Percentiles rank a stretch among this genome's conserved stretches.
phyloP scores from a whole-genome alignment of 768 basidiomycete genomes.

The Myochromella boudieri region DNA sequence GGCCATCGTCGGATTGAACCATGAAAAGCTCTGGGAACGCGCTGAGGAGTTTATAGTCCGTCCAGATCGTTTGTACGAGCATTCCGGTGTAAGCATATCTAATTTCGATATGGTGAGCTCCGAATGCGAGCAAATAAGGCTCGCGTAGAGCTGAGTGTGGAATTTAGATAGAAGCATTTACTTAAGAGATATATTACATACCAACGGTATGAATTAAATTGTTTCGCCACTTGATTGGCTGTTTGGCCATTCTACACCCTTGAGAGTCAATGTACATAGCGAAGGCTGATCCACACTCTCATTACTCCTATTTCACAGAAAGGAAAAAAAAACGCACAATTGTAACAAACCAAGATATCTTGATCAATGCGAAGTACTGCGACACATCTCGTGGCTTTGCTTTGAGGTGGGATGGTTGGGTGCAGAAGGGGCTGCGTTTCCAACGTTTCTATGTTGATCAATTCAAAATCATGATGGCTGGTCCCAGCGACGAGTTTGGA shows the following conservation, averaged over 20 bases:
- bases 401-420: constrained; percentile 54
- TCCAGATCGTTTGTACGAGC: constrained; percentile 70
- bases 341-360: constrained; percentile 78
- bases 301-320: background rate
- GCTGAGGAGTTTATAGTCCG: constrained; percentile 25
- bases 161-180: background rate
- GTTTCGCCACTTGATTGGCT: constrained; percentile 10
- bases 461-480: constrained; percentile 18
- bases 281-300: background rate
- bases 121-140: constrained; percentile 79
- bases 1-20: constrained; percentile 14
- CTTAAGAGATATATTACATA: background rate
- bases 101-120: constrained; percentile 74
- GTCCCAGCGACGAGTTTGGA: constrained; percentile 18
- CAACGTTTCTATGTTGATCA: constrained; percentile 62
- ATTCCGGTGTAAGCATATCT: constrained; percentile 68
- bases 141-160: constrained; percentile 60
- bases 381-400: constrained; percentile 58
- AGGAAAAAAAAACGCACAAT: constrained; percentile 44
- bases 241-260: constrained; percentile 2
- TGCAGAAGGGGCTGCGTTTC: constrained; percentile 78
- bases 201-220: constrained; percentile 6
- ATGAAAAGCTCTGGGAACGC: constrained; percentile 9
- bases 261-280: constrained; percentile 10
- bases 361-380: constrained; percentile 75